Percentiles rank a stretch among this genome's conserved stretches.
phyloP scores from a whole-genome alignment of 108 stramenopile genomes.

The Cyclotella atomus region DNA sequence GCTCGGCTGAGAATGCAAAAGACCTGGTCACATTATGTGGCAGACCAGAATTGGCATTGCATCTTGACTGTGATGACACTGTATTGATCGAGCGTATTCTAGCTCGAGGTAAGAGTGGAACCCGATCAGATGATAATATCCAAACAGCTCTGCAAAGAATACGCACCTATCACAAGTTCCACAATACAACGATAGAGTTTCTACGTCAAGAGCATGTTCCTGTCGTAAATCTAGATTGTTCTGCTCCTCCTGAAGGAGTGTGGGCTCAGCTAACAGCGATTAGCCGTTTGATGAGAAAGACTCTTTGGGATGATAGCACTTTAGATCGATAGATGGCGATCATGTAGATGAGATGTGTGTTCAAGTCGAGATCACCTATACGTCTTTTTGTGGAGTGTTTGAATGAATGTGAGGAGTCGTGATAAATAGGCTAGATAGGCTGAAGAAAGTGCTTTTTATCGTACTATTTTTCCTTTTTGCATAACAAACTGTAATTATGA shows the following conservation, averaged over 20 bases:
- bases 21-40: slow-evolving; percentile 81
- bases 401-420: neutral
- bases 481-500: too few relatives aligned
- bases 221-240: slow-evolving; percentile 85
- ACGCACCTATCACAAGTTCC: slow-evolving; percentile 80
- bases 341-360: too few relatives aligned
- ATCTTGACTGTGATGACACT: slow-evolving; percentile 82
- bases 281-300: slow-evolving; percentile 40
- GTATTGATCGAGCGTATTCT: slow-evolving; percentile 80
- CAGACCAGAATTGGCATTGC: slow-evolving; percentile 76
- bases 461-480: too few relatives aligned
- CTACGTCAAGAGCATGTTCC: slow-evolving; percentile 80
- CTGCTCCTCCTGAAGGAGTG: slow-evolving; percentile 70
- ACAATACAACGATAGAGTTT: slow-evolving; percentile 74
- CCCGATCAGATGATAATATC: slow-evolving; percentile 81
- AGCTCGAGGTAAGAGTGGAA: slow-evolving; percentile 57
- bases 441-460: too few relatives aligned
- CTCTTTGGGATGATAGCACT: slow-evolving; percentile 6
- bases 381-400: too few relatives aligned
- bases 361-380: too few relatives aligned
- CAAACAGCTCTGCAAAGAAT: slow-evolving; percentile 78
- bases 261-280: slow-evolving; percentile 83
- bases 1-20: slow-evolving; percentile 72
- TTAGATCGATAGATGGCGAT: neutral
- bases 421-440: too few relatives aligned